These are phyloP conservation scores for Sporothrix pseudoabietina DNA, from an alignment of 2,329 filamentous ascomycete species.

Conservation along the genomic window DNA sequence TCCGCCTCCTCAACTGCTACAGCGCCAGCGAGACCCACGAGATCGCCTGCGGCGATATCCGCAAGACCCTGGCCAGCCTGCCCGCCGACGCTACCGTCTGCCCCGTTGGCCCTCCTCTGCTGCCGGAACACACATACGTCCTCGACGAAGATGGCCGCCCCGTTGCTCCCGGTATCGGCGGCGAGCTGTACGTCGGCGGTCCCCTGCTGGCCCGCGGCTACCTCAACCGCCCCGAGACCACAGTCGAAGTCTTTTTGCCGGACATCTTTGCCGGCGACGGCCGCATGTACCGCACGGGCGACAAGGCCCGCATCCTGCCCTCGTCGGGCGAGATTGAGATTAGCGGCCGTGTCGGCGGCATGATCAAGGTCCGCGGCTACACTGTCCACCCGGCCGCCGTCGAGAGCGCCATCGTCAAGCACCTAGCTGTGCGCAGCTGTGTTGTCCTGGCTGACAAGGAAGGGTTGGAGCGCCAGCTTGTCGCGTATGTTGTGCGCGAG, in stretches of 20 bases:
- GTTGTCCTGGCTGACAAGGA: conserved; percentile 75
- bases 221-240: conserved; percentile 76
- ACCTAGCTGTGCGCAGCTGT: conserved; percentile 70
- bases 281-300: conserved; percentile 74
- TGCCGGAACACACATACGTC: conserved; percentile 70
- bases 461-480: conserved; percentile 71
- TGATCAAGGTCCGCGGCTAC: conserved; percentile 81
- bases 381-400: conserved; percentile 77
- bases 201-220: conserved; percentile 73
- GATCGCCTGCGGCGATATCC: conserved; percentile 75
- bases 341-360: conserved; percentile 72
- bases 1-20: conserved; percentile 76
- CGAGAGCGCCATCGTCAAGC: conserved; percentile 69
- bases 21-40: conserved; percentile 82
- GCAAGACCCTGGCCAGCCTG: conserved; percentile 61
- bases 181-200: conserved; percentile 78
- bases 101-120: conserved; percentile 71
- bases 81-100: conserved; percentile 66
- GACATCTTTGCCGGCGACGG: conserved; percentile 63
- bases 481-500: conserved; percentile 75
- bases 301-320: conserved; percentile 67
- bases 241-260: conserved; percentile 68
- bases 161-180: conserved; percentile 63
- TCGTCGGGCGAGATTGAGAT: conserved; percentile 72
- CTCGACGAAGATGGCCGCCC: conserved; percentile 68